Percentiles rank a stretch among this genome's conserved stretches.
Conservation (phyloP, 768 basidiomycete genomes). For the Macrolepiota albuminosa region DNA sequence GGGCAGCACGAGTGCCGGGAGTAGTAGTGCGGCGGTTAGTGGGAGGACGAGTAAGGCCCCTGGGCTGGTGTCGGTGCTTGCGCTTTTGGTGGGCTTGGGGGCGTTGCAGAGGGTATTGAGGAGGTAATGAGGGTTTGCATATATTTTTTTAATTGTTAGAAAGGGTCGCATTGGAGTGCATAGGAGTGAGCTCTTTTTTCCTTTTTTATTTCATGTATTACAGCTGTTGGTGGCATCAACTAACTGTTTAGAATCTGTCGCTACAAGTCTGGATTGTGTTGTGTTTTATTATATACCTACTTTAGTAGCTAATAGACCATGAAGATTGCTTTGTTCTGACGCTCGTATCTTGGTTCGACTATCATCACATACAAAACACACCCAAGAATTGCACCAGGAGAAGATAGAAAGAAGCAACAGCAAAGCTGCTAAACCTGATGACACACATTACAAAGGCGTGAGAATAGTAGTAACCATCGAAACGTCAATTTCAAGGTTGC, state of each 20-base stretch:
- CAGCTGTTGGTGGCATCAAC: neutral
- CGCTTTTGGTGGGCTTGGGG: neutral
- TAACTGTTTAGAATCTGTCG: neutral
- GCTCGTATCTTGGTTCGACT: too few relatives aligned
- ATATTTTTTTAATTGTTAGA: neutral
- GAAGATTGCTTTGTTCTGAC: too few relatives aligned
- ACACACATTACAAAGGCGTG: too few relatives aligned
- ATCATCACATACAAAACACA: too few relatives aligned
- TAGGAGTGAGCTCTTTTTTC: neutral
- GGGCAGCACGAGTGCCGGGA: too few relatives aligned
- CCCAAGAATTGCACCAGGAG: too few relatives aligned
- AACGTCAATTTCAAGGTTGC: too few relatives aligned
- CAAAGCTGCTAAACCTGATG: too few relatives aligned
- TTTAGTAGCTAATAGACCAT: neutral
- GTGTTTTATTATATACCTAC: neutral
- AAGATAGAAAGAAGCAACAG: too few relatives aligned
- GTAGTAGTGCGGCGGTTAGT: slow-evolving; percentile 15
- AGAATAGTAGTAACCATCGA: too few relatives aligned
- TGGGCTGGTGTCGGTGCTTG: slow-evolving; percentile 1
- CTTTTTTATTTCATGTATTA: neutral
- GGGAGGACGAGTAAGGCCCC: neutral
- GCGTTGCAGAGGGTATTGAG: neutral
- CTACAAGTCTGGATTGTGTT: neutral
- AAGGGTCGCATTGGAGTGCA: neutral
- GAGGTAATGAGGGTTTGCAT: neutral